phyloP scores from a whole-genome alignment of 192 early-diverging fungal species.

The Lobosporangium transversale region DNA sequence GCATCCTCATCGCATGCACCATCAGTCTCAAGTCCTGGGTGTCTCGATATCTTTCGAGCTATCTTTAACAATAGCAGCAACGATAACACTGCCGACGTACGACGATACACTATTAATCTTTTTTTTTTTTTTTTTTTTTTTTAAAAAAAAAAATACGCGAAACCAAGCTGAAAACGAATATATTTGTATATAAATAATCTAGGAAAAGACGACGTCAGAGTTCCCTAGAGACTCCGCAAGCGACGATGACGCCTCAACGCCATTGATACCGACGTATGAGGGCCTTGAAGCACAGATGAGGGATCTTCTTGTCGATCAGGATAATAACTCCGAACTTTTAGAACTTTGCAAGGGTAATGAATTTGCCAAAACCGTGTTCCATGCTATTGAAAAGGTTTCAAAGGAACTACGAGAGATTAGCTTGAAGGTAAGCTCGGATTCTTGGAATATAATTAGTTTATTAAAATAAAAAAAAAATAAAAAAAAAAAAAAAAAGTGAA shows the following conservation, averaged over 20 bases:
- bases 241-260: too few relatives aligned
- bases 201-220: too few relatives aligned
- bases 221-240: too few relatives aligned
- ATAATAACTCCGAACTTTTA: background rate
- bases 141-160: too few relatives aligned
- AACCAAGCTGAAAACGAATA: too few relatives aligned
- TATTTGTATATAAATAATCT: too few relatives aligned
- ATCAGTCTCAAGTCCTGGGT: conserved; percentile 10
- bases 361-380: conserved; percentile 34
- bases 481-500: too few relatives aligned
- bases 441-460: background rate
- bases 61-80: conserved; percentile 8
- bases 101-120: conserved; percentile 5
- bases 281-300: conserved; percentile 21
- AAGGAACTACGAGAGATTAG: conserved; percentile 56
- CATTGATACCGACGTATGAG: conserved; percentile 45
- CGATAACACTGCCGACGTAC: background rate
- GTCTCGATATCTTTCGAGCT: conserved; percentile 33
- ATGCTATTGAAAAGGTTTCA: conserved; percentile 51
- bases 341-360: conserved; percentile 39
- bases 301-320: background rate
- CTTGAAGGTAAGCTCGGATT: conserved; percentile 53
- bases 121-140: too few relatives aligned
- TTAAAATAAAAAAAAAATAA: background rate
- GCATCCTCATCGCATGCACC: conserved; percentile 2